Base-by-base conservation (phyloP, 2,329 filamentous ascomycete species). In the Neoscytalidium dimidiatum region DNA sequence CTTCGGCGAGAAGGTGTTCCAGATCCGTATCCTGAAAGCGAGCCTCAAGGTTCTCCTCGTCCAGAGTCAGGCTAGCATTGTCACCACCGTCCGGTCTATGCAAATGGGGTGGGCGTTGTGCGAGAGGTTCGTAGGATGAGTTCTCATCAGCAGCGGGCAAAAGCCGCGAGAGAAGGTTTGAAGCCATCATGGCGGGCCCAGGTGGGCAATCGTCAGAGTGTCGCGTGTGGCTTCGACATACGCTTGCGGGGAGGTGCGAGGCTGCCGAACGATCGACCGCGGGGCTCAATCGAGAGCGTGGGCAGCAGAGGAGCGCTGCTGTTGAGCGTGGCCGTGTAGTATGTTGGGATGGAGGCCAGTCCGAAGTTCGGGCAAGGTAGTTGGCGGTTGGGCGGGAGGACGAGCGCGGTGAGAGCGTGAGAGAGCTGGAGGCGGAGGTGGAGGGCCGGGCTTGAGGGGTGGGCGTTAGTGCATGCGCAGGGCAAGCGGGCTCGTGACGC, bases 21-120 rank as follows among this genome's bases (percentile, higher is more conserved):
- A 88, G 80, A 70, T 87, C 84, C 49, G 85, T 81, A 57, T 86
- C 83, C 68, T 83, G 83, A 69, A 85, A 87, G 43, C 78, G 78
- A 49, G 80, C 81, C 49, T 77, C 78, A 14, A 81, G 72, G 68
- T 81, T 83, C 74, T 82, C 81, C 68, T 83, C 82, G 66, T 83
- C 83, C 60, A 82, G 75, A 52, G 79, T 79, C 75, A 84, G 77
- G 17, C 79, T 83, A 49, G 78, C 81, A 64, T 78, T 66, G 77
- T 80, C 74, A 81, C 77, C 71, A 70, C 75, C 65, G 69, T 73
- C 68, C 4, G 68, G 70, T 62, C 68, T 67, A 65, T 71, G 72
- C 53, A 67, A 69, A 35, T 68, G 69, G 31, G 67, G 65, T 28
- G 41, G 29, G 29, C 44, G 43, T 19, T 63, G 35, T 57, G 68